Conservation (phyloP, 495 filamentous ascomycete genomes). For the Aspergillus carlsbadensis region DNA sequence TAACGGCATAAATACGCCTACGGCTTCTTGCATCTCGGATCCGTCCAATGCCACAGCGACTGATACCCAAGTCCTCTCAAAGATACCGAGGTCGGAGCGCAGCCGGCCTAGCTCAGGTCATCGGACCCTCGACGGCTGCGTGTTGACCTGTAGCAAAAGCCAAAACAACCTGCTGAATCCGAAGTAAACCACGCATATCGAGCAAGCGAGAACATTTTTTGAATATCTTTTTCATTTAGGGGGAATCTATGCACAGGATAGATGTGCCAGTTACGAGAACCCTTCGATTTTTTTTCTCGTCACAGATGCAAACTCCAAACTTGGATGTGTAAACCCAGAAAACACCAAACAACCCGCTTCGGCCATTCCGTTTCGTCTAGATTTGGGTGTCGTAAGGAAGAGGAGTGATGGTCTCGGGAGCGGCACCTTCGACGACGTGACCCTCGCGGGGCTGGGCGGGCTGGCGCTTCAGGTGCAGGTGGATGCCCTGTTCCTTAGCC, state of each 20-base stretch:
- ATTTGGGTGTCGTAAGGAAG: slow-evolving; percentile 98
- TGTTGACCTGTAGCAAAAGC: no score
- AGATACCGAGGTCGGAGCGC: no score
- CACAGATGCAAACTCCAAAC: slow-evolving; percentile 43
- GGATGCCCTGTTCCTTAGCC: slow-evolving; percentile 84
- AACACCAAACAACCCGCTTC: slow-evolving; percentile 48
- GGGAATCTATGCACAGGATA: slow-evolving; percentile 52
- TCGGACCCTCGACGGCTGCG: no score
- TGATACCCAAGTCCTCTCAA: no score
- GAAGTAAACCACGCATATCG: background rate
- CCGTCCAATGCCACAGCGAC: no score
- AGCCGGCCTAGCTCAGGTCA: no score
- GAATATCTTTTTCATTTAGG: slow-evolving; percentile 48
- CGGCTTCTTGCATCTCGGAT: no score
- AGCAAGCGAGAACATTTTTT: slow-evolving; percentile 31
- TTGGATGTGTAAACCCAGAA: slow-evolving; percentile 38
- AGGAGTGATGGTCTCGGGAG: slow-evolving; percentile 86
- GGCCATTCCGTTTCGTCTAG: slow-evolving; percentile 58
- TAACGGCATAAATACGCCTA: no score
- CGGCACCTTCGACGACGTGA: slow-evolving; percentile 74
- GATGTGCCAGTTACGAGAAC: slow-evolving; percentile 42
- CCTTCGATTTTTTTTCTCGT: slow-evolving; percentile 38
- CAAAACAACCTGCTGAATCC: background rate
- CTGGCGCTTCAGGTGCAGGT: slow-evolving; percentile 89
- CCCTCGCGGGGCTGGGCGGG: slow-evolving; percentile 75